Evolutionary conservation across 805 yeast genomes (phyloP), one percentile per base, ranked within the genome.

Genomic region (Kregervanrija pseudodelftensis): DNA sequence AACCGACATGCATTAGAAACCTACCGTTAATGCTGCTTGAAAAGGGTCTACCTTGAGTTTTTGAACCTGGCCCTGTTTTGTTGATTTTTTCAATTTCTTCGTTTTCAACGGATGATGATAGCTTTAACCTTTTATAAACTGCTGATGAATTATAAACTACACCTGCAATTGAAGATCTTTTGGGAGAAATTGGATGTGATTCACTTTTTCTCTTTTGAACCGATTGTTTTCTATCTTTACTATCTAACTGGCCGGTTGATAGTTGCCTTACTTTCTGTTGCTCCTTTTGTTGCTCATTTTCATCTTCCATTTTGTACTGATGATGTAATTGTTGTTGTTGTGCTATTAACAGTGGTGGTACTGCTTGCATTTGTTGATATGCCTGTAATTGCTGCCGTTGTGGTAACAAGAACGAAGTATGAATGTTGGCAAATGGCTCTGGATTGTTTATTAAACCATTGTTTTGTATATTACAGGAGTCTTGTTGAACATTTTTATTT

Each of bases 21-120:
- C 64, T 48, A 15, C 63, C 59, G 11, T 54, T 50, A 2, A 66
- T 41, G 14, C 50, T 47, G 2, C 54, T 49, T 3, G 66, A 56
- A 38, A 60, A 63, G 9, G 70, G 70, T 43, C 70, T 52, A n/a
- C 70, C 70, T 43, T 65, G 68, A 1, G 64, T 52, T 43, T 62
- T 50, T 22, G 39, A 45, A 9, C 39, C 13, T 11, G 8, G 9
- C 7, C 16, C 30, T 3, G 34, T 14, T 33, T 43, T 42, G 8
- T 41, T 40, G 8, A 39, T 42, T 16, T 37, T 33, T 5, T 39
- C 37, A 10, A 37, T 10, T 22, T 47, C 50, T 15, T 40, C 31
- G 4, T 40, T 37, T 8, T 40, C 46, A 30, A 43, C 35, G n/a
- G 37, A 11, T 1, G 48, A 22, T 2, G 43, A 42, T 28, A 53